Conservation (phyloP, 1,284 basidiomycete species). For the Sporisorium scitamineum region DNA sequence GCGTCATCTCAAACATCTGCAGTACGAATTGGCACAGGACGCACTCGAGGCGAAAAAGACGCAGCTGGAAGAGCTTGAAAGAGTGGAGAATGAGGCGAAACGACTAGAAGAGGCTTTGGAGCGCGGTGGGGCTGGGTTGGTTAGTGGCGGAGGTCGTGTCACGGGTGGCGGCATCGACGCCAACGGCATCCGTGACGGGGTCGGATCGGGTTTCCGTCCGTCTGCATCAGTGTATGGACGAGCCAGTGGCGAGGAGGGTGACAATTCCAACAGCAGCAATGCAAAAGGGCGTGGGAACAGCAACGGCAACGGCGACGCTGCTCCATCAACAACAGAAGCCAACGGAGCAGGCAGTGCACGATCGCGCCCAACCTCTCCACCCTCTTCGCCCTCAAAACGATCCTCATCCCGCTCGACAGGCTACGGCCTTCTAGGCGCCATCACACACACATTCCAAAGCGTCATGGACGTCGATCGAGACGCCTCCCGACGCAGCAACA, state of each 20-base stretch:
- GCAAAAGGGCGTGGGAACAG: neutral
- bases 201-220: conserved; percentile 43
- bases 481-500: conserved; percentile 88
- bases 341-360: conserved; percentile 5
- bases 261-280: neutral
- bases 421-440: conserved; percentile 84
- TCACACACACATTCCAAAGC: conserved; percentile 93
- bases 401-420: conserved; percentile 40
- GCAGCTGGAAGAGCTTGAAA: conserved; percentile 88
- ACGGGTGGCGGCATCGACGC: conserved; percentile 40
- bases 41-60: conserved; percentile 86
- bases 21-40: conserved; percentile 96
- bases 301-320: conserved; percentile 4
- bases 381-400: conserved; percentile 38
- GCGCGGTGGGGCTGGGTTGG: conserved; percentile 57
- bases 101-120: conserved; percentile 87
- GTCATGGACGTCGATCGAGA: conserved; percentile 99
- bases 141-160: conserved; percentile 20
- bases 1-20: conserved; percentile 97
- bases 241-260: conserved; percentile 29
- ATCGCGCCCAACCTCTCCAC: conserved; percentile 33
- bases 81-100: conserved; percentile 88
- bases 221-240: conserved; percentile 33
- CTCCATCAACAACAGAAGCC: neutral
- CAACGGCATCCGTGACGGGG: conserved; percentile 47